Base-by-base conservation (phyloP, 305 asterid genomes). In the Solanum hybrid region DNA sequence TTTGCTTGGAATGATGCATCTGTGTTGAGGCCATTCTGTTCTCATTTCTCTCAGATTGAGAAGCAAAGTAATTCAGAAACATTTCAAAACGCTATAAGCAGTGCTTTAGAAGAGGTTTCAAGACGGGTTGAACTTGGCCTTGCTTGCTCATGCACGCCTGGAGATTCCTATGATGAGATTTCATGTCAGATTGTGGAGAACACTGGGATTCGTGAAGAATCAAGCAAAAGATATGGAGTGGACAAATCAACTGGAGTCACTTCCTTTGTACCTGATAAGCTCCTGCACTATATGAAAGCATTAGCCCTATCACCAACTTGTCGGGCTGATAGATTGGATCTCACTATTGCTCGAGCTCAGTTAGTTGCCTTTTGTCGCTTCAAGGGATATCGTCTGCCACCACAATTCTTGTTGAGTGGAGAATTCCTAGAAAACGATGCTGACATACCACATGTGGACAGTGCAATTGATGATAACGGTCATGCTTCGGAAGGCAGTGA, bases 1-100 rank as follows among this genome's bases (percentile, higher is more conserved):
- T 98, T 98, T 88, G 99, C 98, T 86, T 98, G 99, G 99, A 98
- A 96, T n/a, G 98, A 96, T 86, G 90, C 98, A n/a, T 92, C 99
- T 27, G 90, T 94, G 3, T 90, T 98, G 75, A 98, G 94, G 94
- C 97, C 99, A 40, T 98, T 98, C 91, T 89, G 96, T 88, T 84
- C 94, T 77, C 89, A 94, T 89, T 98, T 96, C 90, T 91, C 98
- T 40, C 96, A 94, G 90, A 94, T 95, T 34, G 98, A 91, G 94
- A 98, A 94, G 90, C 99, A 96, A 89, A 94, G 95, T 37, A 95
- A 89, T 90, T 96, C 98, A 3, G 99, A 96, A 89, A 89, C 93
- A 90, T 96, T 96, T 94, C 98, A 95, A 51, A 92, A 94, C 24
- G 99, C 99, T 14, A 97, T 96, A 69, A 80, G 66, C 75, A 93